Evolutionary conservation across 495 filamentous ascomycete genomes (phyloP).

Genomic region (Neurospora sublineolata): DNA sequence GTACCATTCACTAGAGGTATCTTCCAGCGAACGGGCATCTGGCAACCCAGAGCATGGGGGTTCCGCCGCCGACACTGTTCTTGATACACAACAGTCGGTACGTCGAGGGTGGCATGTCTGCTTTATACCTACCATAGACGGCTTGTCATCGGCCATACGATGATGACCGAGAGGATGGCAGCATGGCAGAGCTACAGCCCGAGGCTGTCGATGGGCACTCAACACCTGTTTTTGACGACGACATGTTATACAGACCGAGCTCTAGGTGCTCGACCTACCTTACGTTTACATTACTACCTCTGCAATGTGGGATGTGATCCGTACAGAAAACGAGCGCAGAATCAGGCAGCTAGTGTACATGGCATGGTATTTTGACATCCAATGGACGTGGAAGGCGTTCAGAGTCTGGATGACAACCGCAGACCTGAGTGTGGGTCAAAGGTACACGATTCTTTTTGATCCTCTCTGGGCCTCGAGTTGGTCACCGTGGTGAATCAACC

Average conservation of each 20-base stretch:
- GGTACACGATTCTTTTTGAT: not conserved
- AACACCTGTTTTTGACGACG: not conserved
- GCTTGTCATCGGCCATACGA: not conserved
- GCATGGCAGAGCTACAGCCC: not conserved
- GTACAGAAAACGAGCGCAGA: not conserved
- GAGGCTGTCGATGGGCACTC: not conserved
- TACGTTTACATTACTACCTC: not conserved
- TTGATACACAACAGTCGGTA: not conserved
- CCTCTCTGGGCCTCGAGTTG: not conserved
- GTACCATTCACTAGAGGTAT: not conserved
- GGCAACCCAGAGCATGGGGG: conserved; percentile 9
- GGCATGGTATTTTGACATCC: not conserved
- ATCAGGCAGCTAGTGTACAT: not conserved
- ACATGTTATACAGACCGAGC: not conserved
- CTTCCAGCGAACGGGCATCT: not conserved
- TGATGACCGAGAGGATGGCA: not conserved
- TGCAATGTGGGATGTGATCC: not conserved
- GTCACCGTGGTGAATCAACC: not conserved
- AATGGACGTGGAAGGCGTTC: not conserved
- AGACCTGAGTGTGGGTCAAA: not conserved
- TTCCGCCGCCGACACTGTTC: conserved; percentile 5
- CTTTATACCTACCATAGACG: not conserved
- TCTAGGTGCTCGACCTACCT: not conserved
- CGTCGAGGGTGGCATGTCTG: not conserved
- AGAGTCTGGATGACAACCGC: not conserved